Percentiles rank a stretch among this genome's conserved stretches.
Conservation (phyloP, 1,284 basidiomycete genomes). For the Apiotrichum brassicae region DNA sequence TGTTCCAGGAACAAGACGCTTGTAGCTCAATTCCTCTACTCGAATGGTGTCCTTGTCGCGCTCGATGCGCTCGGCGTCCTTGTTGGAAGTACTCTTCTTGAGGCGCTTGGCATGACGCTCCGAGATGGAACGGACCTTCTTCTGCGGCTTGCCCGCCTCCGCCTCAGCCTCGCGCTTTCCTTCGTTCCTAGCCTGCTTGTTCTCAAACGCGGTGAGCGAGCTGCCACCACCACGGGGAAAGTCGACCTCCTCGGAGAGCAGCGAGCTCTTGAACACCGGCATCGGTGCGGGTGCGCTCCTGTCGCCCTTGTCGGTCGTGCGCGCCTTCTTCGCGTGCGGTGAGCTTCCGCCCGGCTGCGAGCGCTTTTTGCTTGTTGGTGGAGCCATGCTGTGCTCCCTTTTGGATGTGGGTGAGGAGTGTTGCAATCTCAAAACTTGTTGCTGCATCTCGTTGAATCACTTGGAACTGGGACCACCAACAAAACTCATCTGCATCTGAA, state of each 20-base stretch:
- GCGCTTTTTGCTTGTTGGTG: slow-evolving; percentile 17
- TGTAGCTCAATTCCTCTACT: slow-evolving; percentile 89
- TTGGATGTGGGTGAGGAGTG: not conserved
- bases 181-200: slow-evolving; percentile 77
- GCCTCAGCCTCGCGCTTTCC: slow-evolving; percentile 75
- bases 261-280: slow-evolving; percentile 43
- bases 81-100: slow-evolving; percentile 51
- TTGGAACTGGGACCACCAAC: no score
- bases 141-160: slow-evolving; percentile 53
- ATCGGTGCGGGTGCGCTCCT: slow-evolving; percentile 25
- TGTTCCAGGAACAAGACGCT: slow-evolving; percentile 80
- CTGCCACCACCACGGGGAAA: slow-evolving; percentile 82
- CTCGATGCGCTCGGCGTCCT: slow-evolving; percentile 50
- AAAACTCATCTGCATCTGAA: no score
- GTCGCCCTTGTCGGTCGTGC: slow-evolving; percentile 3
- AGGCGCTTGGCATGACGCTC: slow-evolving; percentile 35
- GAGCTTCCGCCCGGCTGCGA: slow-evolving; percentile 9
- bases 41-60: slow-evolving; percentile 44
- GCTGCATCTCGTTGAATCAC: no score
- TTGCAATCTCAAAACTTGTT: no score
- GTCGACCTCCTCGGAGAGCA: slow-evolving; percentile 71
- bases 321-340: slow-evolving; percentile 13
- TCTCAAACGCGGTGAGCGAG: slow-evolving; percentile 79
- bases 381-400: slow-evolving; percentile 12
- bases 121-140: slow-evolving; percentile 30